These are phyloP conservation scores for Ogataea henricii DNA, from an alignment of 805 yeast genomes.

Conservation along the genomic window DNA sequence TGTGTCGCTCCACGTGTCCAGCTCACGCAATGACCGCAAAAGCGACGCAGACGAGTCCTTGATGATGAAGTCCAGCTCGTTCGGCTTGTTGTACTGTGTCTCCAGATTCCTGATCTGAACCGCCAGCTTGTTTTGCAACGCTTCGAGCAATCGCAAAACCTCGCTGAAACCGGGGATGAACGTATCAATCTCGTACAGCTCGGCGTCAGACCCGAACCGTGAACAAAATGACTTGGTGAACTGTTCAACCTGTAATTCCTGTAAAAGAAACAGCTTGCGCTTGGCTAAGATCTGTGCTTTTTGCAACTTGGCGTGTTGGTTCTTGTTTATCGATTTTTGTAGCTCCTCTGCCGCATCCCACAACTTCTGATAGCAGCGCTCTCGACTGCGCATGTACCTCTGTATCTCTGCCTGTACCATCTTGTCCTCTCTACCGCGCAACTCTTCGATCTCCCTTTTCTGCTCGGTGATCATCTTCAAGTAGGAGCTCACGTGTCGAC, in stretches of 20 bases:
- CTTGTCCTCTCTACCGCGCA: constrained; percentile 54
- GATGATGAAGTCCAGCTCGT: constrained; percentile 55
- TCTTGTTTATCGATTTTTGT: constrained; percentile 42
- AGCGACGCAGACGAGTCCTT: constrained; percentile 48
- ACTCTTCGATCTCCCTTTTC: constrained; percentile 67
- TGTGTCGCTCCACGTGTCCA: constrained; percentile 55
- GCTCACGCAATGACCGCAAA: constrained; percentile 48
- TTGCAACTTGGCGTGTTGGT: constrained; percentile 46
- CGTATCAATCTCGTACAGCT: constrained; percentile 18
- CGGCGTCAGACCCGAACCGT: constrained; percentile 26
- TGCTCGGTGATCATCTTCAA: constrained; percentile 83
- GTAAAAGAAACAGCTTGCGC: constrained; percentile 37
- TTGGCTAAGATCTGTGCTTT: constrained; percentile 48
- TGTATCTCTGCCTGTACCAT: constrained; percentile 42
- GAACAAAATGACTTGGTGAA: constrained; percentile 38
- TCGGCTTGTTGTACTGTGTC: constrained; percentile 45
- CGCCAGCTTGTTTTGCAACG: constrained; percentile 37
- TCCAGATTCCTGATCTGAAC: constrained; percentile 56
- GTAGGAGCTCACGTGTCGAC: constrained; percentile 83
- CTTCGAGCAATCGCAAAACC: constrained; percentile 12
- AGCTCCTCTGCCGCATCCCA: constrained; percentile 46
- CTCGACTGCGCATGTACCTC: constrained; percentile 38
- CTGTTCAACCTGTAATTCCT: constrained; percentile 31
- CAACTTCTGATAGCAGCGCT: constrained; percentile 41
- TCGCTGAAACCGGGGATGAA: constrained; percentile 23